Conservation (phyloP, 306 rosid species). For the Luffa aegyptiaca region DNA sequence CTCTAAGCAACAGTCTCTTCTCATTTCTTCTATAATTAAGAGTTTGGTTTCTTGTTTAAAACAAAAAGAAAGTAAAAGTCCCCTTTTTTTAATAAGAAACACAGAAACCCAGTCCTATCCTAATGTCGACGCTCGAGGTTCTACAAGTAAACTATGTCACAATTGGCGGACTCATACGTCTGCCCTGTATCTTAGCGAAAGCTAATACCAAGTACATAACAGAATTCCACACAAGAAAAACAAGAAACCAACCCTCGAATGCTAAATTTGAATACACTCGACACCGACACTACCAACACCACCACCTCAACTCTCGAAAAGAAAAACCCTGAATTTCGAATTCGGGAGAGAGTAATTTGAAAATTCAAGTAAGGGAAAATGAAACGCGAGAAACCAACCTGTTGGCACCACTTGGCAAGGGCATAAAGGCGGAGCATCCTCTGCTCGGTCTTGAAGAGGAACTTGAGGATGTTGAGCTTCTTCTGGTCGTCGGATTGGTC, state of each 20-base stretch:
- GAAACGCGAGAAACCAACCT: slow-evolving; percentile 25
- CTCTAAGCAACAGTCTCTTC: not conserved
- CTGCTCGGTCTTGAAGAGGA: slow-evolving; percentile 83
- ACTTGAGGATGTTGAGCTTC: slow-evolving; percentile 75
- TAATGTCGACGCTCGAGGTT: not conserved
- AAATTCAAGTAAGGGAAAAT: not conserved
- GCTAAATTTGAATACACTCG: not conserved
- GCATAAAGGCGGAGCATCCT: slow-evolving; percentile 95
- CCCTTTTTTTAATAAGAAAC: not conserved
- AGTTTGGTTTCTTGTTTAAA: not conserved
- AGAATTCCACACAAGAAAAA: not conserved
- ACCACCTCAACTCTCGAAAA: not conserved
- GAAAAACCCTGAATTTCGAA: not conserved
- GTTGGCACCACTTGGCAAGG: slow-evolving; percentile 93
- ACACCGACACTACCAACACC: not conserved
- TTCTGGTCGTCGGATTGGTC: slow-evolving; percentile 73
- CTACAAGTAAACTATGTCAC: not conserved
- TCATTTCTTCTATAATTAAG: too few relatives aligned
- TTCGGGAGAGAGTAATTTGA: not conserved
- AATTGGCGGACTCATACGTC: not conserved
- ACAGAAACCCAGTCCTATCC: not conserved
- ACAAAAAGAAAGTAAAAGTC: too few relatives aligned
- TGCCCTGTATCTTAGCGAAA: not conserved
- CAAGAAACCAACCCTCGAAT: not conserved
- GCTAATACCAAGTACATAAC: not conserved